Conservation (phyloP, 768 basidiomycete genomes). For the Leccinum subgranulosum region DNA sequence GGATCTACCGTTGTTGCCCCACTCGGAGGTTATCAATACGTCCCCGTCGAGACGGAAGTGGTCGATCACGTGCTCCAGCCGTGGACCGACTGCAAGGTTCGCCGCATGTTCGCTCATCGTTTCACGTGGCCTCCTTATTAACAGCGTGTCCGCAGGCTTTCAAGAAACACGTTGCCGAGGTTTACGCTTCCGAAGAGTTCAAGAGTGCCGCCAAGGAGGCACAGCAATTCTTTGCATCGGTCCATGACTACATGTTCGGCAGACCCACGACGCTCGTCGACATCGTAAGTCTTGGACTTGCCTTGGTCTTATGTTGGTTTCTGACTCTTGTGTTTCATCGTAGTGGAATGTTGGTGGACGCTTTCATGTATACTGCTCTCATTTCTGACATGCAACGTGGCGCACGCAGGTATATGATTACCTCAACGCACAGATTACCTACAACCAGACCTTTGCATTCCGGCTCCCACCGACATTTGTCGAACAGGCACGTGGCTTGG, state of each 20-base stretch:
- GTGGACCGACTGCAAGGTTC: constrained; percentile 63
- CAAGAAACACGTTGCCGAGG: constrained; percentile 58
- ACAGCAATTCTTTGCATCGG: constrained; percentile 56
- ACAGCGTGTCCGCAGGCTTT: constrained; percentile 44
- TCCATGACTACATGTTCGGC: constrained; percentile 71
- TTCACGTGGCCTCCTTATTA: constrained; percentile 38
- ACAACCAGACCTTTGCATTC: constrained; percentile 80
- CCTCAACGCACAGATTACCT: constrained; percentile 70
- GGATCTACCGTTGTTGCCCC: constrained; percentile 68
- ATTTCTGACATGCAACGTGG: constrained; percentile 9
- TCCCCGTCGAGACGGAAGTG: constrained; percentile 62
- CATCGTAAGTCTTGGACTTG: constrained; percentile 44
- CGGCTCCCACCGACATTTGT: constrained; percentile 70
- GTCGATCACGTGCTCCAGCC: constrained; percentile 79
- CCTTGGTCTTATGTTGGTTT: neutral
- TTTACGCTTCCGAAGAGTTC: constrained; percentile 65
- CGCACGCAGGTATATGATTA: constrained; percentile 69
- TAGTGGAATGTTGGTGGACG: constrained; percentile 68
- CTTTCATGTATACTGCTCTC: neutral
- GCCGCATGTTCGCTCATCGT: constrained; percentile 13
- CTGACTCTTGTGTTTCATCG: constrained; percentile 16
- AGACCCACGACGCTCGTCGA: constrained; percentile 60
- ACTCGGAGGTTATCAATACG: constrained; percentile 84
- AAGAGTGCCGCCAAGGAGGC: constrained; percentile 54
- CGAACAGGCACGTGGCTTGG: constrained; percentile 69